A percentile compares a stretch with the other conserved stretches of the same genome.
phyloP scores from a whole-genome alignment of 495 filamentous ascomycete genomes.

The Trichocladium uniseriatum region DNA sequence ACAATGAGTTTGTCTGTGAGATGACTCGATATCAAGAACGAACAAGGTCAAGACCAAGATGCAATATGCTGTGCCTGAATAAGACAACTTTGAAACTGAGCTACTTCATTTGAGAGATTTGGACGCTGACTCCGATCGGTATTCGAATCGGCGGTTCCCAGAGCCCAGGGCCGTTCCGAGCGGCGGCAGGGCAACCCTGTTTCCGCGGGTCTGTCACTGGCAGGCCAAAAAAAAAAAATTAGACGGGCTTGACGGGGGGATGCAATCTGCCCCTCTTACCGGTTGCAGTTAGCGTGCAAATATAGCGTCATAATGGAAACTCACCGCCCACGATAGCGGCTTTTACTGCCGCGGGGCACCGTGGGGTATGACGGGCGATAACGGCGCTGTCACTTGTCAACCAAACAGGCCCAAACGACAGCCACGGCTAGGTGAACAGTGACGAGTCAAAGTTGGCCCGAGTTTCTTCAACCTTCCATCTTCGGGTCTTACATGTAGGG shows the following conservation, averaged over 20 bases:
- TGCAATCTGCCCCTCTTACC: conserved; percentile 21
- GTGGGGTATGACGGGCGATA: conserved; percentile 20
- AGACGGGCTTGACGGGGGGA: too few species aligned
- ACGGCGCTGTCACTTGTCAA: too few species aligned
- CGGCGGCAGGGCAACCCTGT: neutral
- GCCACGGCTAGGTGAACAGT: too few species aligned
- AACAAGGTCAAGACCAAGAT: too few species aligned
- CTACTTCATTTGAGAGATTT: conserved; percentile 17
- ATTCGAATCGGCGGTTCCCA: conserved; percentile 6
- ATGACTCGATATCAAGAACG: too few species aligned
- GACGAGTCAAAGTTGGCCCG: too few species aligned
- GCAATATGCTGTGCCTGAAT: too few species aligned
- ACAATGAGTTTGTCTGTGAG: neutral
- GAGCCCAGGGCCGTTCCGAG: neutral
- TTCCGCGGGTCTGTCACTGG: conserved; percentile 2
- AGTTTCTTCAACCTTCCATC: too few species aligned
- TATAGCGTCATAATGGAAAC: conserved; percentile 13
- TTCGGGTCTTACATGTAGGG: too few species aligned
- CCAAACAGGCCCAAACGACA: too few species aligned
- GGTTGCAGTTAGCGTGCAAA: conserved; percentile 15
- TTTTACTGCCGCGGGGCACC: conserved; percentile 26
- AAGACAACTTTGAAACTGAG: too few species aligned
- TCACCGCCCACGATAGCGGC: conserved; percentile 23
- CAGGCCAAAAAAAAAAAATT: conserved; percentile 1
- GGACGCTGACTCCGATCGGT: conserved; percentile 3